A percentile compares a stretch with the other conserved stretches of the same genome.
phyloP scores from a whole-genome alignment of 768 basidiomycete species.

The Suillus bovinus region DNA sequence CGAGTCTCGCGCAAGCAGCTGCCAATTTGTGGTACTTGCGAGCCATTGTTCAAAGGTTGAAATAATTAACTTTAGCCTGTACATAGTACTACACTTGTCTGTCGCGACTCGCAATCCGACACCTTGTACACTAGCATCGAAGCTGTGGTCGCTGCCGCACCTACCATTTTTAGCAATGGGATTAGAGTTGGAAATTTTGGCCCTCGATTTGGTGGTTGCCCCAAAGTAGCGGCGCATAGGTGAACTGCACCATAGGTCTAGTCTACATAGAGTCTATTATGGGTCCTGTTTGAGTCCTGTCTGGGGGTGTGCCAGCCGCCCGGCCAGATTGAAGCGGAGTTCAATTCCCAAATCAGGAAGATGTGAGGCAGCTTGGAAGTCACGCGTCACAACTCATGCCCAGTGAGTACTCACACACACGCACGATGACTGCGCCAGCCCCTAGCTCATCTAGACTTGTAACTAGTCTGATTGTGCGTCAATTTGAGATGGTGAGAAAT shows the following conservation, averaged over 20 bases:
- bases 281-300: too few relatives aligned
- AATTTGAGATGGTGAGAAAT: too few relatives aligned
- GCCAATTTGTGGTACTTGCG: not conserved
- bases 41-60: not conserved
- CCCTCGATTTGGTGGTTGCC: not conserved
- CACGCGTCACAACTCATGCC: too few relatives aligned
- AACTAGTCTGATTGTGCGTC: too few relatives aligned
- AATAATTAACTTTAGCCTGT: not conserved
- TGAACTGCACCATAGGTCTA: not conserved
- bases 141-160: not conserved
- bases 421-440: too few relatives aligned
- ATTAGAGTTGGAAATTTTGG: not conserved
- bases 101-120: not conserved
- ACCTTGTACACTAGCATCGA: not conserved
- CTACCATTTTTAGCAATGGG: not conserved
- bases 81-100: not conserved
- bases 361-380: too few relatives aligned
- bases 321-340: too few relatives aligned
- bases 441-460: too few relatives aligned
- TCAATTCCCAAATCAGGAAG: too few relatives aligned
- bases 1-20: not conserved
- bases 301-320: too few relatives aligned
- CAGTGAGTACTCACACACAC: too few relatives aligned
- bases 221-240: not conserved
- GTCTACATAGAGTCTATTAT: too few relatives aligned